These are phyloP conservation scores for Xylaria sp. DNA, from an alignment of 2,329 filamentous ascomycete genomes.

Conservation along the genomic window DNA sequence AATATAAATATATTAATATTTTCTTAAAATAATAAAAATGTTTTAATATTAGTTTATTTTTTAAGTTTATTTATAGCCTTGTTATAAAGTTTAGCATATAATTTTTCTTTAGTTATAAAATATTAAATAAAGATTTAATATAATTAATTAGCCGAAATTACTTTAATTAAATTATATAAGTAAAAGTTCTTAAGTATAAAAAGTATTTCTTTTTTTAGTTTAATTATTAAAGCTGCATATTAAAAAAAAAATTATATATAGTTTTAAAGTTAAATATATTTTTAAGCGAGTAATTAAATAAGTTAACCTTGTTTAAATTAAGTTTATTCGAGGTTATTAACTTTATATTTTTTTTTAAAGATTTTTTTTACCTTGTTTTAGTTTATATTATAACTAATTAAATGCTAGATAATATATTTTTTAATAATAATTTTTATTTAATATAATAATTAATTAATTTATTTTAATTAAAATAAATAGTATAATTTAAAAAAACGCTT, in stretches of 20 bases:
- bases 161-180: neutral
- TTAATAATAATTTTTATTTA: neutral
- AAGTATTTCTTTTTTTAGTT: neutral
- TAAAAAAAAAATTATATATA: neutral
- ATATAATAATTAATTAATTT: neutral
- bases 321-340: neutral
- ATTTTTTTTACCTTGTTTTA: neutral
- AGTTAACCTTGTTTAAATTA: neutral
- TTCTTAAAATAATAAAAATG: too few species aligned
- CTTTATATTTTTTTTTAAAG: neutral
- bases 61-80: too few species aligned
- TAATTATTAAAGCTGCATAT: neutral
- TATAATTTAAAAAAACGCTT: neutral
- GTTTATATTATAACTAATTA: neutral
- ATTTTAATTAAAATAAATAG: neutral
- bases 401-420: neutral
- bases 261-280: too few species aligned
- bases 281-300: too few species aligned
- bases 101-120: neutral
- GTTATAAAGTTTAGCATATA: too few species aligned
- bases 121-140: neutral
- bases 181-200: neutral
- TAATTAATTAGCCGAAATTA: neutral
- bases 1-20: neutral
- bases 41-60: too few species aligned